phyloP scores from a whole-genome alignment of 2,329 filamentous ascomycete genomes.

The Passalora sequoiae region DNA sequence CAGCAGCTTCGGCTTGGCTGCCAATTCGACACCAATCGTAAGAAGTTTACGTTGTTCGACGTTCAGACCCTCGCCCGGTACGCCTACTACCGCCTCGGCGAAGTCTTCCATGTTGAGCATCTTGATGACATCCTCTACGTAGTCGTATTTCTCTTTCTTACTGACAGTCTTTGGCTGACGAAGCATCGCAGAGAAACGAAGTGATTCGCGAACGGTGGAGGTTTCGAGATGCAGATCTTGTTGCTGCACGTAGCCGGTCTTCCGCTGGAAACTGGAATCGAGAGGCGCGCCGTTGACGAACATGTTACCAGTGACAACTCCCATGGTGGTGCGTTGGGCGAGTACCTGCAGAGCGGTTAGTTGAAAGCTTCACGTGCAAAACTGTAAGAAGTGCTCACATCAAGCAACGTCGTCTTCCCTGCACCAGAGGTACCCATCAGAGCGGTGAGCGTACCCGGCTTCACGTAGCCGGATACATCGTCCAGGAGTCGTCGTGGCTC shows the following conservation, averaged over 20 bases:
- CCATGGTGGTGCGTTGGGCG: conserved; percentile 55
- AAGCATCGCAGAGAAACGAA: conserved; percentile 54
- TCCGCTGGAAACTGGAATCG: conserved; percentile 57
- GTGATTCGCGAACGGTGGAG: conserved; percentile 51
- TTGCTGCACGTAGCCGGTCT: conserved; percentile 64
- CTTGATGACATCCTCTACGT: conserved; percentile 60
- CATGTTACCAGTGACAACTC: conserved; percentile 62
- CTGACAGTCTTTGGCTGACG: conserved; percentile 53
- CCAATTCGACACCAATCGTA: conserved; percentile 50
- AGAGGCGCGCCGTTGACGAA: conserved; percentile 57
- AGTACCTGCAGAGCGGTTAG: conserved; percentile 45
- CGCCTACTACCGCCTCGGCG: conserved; percentile 57
- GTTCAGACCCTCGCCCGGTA: conserved; percentile 57
- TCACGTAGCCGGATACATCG: conserved; percentile 51
- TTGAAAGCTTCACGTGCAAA: too few species aligned
- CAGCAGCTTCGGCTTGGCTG: conserved; percentile 51
- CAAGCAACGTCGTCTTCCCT: conserved; percentile 58
- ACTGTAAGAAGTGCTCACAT: conserved; percentile 38
- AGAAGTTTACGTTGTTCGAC: conserved; percentile 59
- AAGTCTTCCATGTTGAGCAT: conserved; percentile 65
- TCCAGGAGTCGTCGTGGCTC: conserved; percentile 50
- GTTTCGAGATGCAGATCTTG: conserved; percentile 58
- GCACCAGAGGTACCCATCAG: conserved; percentile 38
- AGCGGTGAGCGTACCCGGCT: conserved; percentile 41
- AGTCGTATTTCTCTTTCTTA: conserved; percentile 55